These are phyloP conservation scores for Colletotrichum navitas DNA, from an alignment of 2,329 filamentous ascomycete genomes.

Conservation along the genomic window DNA sequence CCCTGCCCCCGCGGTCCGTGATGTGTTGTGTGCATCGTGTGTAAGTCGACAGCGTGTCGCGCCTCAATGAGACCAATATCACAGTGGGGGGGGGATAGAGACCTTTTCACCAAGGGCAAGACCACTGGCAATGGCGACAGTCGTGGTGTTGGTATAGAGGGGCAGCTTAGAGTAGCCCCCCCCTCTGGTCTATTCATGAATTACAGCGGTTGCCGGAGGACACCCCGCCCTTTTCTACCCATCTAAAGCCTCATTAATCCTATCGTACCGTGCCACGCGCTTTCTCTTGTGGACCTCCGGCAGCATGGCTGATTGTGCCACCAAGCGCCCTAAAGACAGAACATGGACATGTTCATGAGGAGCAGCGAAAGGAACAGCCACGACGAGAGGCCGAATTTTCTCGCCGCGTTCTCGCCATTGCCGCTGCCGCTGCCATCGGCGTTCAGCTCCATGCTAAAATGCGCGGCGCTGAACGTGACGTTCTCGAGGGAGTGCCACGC, in stretches of 20 bases:
- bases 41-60: no score
- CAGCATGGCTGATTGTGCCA: neutral
- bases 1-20: no score
- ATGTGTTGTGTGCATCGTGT: no score
- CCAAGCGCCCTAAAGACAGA: neutral
- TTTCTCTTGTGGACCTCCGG: neutral
- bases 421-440: constrained; percentile 19
- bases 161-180: no score
- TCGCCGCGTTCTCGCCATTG: constrained; percentile 19
- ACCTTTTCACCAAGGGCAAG: neutral
- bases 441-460: constrained; percentile 46
- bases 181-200: neutral
- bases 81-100: no score
- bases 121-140: neutral
- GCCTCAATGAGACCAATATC: no score
- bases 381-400: neutral
- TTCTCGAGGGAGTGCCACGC: constrained; percentile 47
- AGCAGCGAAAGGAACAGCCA: constrained; percentile 10
- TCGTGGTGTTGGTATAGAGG: neutral
- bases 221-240: neutral
- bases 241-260: neutral
- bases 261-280: neutral
- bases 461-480: constrained; percentile 49
- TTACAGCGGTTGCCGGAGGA: neutral
- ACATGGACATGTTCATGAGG: neutral